Percentiles rank a stretch among this genome's conserved stretches.
Conservation (phyloP, 305 asterid species). For the Solanum hybrid region DNA sequence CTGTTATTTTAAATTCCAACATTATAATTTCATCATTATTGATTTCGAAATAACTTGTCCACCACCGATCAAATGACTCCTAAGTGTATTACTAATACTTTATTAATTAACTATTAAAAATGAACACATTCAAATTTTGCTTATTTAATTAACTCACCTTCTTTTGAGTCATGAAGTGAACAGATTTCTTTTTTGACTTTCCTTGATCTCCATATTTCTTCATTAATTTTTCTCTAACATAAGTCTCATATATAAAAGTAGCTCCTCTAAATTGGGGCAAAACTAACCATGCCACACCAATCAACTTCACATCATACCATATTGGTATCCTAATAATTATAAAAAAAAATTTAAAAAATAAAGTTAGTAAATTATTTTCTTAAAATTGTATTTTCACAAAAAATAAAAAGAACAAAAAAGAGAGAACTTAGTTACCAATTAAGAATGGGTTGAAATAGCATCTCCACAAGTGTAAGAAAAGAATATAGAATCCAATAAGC, state of each 20-base stretch:
- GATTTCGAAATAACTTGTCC: not conserved
- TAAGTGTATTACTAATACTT: not conserved
- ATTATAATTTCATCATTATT: too few species aligned
- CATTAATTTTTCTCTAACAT: constrained; percentile 48
- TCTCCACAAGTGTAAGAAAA: constrained; percentile 62
- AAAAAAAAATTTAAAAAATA: not conserved
- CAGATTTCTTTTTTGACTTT: constrained; percentile 10
- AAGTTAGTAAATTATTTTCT: not conserved
- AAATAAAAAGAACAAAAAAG: not conserved
- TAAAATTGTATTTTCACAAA: not conserved
- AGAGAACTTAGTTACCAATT: constrained; percentile 33
- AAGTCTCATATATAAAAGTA: constrained; percentile 50
- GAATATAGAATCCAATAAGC: constrained; percentile 85
- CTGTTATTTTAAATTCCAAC: not conserved
- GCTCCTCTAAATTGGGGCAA: constrained; percentile 66
- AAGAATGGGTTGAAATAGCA: constrained; percentile 46
- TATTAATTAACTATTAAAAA: too few species aligned
- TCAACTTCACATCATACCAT: constrained; percentile 73
- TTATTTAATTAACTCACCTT: constrained; percentile 5
- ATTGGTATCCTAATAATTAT: constrained; percentile 49
- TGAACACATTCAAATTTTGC: not conserved
- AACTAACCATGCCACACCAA: constrained; percentile 51
- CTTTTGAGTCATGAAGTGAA: constrained; percentile 14
- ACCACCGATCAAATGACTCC: not conserved
- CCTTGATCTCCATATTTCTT: constrained; percentile 34